A percentile compares a stretch with the other conserved stretches of the same genome.
These are phyloP conservation scores for Aplosporella prunicola DNA, from an alignment of 2,329 filamentous ascomycete genomes.

Conservation along the genomic window DNA sequence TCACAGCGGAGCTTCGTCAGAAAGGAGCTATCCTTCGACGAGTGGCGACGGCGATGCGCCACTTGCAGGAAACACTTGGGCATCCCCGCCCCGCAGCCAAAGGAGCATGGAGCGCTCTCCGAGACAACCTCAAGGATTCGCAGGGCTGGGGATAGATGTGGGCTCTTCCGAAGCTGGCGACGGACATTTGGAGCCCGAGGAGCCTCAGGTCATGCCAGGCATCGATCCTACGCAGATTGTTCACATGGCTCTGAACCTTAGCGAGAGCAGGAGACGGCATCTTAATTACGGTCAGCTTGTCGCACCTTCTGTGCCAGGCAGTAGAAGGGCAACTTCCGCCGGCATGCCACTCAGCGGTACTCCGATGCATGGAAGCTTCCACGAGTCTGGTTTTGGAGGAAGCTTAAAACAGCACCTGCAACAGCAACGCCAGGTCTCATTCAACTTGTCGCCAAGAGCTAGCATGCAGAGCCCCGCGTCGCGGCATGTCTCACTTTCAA, in stretches of 20 bases:
- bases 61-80: not conserved
- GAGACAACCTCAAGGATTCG: not conserved
- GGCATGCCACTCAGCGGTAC: conserved; percentile 20
- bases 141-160: conserved; percentile 1
- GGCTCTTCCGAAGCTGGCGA: conserved; percentile 12
- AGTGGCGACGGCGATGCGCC: conserved; percentile 4
- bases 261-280: conserved; percentile 64
- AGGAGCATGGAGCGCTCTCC: not conserved
- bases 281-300: conserved; percentile 48
- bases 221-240: conserved; percentile 83
- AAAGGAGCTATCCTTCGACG: conserved; percentile 12
- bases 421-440: conserved; percentile 56
- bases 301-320: conserved; percentile 40
- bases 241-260: conserved; percentile 81
- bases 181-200: conserved; percentile 9
- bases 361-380: conserved; percentile 28
- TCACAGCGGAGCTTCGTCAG: conserved; percentile 12
- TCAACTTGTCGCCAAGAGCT: conserved; percentile 51
- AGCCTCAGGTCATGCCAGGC: conserved; percentile 40
- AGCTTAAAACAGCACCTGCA: conserved; percentile 61
- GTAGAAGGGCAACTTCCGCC: conserved; percentile 35
- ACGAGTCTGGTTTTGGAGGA: conserved; percentile 39
- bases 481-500: conserved; percentile 20
- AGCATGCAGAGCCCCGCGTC: conserved; percentile 13
- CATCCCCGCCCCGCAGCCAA: not conserved